Percentiles rank a stretch among this genome's conserved stretches.
These are phyloP conservation scores for Termitomyces bulborhizus DNA, from an alignment of 768 basidiomycete species.

Conservation along the genomic window DNA sequence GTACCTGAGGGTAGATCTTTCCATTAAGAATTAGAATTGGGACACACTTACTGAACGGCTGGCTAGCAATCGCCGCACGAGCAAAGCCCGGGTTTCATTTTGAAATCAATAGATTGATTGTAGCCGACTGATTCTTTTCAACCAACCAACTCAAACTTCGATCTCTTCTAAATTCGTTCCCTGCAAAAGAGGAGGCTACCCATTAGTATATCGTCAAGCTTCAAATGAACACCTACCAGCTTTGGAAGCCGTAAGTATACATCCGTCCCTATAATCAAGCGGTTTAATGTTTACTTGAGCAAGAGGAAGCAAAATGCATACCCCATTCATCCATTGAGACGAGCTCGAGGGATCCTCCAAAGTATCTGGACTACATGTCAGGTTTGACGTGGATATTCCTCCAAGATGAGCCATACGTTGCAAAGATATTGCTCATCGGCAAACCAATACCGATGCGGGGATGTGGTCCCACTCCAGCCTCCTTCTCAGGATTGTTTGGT, in stretches of 20 bases:
- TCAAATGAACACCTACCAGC: conserved; percentile 42
- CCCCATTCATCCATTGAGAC: conserved; percentile 84
- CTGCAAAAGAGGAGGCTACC: conserved; percentile 26
- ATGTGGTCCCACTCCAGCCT: conserved; percentile 44
- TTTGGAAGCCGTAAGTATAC: conserved; percentile 78
- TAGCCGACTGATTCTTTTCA: neutral
- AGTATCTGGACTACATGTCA: conserved; percentile 47
- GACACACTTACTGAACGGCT: neutral
- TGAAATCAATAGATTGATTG: neutral
- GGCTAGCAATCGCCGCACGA: neutral
- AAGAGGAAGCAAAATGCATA: conserved; percentile 24
- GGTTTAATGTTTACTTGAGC: neutral
- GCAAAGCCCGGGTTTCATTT: neutral
- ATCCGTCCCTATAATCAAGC: conserved; percentile 56
- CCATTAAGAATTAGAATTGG: neutral
- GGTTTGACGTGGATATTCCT: neutral
- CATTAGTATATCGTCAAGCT: neutral
- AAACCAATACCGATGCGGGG: conserved; percentile 75
- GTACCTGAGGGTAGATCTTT: neutral
- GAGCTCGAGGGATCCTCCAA: conserved; percentile 74
- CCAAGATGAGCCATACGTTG: conserved; percentile 44
- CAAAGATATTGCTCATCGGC: conserved; percentile 86
- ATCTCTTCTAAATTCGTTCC: conserved; percentile 85
- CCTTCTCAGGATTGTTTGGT: conserved; percentile 31
- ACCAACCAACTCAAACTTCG: conserved; percentile 45